Conservation (phyloP, 2,329 filamentous ascomycete species). For the Cercospora sesami region DNA sequence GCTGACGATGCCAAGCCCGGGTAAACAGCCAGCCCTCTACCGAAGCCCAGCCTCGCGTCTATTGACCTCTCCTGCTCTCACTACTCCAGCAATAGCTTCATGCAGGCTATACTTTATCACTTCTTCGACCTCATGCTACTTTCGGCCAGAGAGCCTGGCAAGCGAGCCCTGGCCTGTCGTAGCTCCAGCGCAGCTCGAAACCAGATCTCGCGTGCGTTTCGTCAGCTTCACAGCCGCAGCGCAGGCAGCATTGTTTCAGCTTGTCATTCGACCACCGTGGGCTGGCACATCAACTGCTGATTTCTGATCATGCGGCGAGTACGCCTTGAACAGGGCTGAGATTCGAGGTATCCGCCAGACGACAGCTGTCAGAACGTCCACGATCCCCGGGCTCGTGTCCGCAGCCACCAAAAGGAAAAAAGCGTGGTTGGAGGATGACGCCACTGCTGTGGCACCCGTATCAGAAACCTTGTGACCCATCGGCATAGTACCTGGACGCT, state of each 20-base stretch:
- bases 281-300: not conserved
- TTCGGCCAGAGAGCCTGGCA: not conserved
- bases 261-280: not conserved
- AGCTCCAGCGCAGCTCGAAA: not conserved
- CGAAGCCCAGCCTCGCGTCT: not conserved
- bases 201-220: not conserved
- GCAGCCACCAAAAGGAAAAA: not conserved
- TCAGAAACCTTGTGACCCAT: slow-evolving; percentile 5
- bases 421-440: slow-evolving; percentile 3
- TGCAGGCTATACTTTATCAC: slow-evolving; percentile 1
- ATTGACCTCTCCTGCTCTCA: not conserved
- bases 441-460: slow-evolving; percentile 19
- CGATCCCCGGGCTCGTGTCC: not conserved
- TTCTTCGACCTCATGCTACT: not conserved
- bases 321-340: not conserved
- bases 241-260: not conserved
- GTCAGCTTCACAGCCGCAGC: slow-evolving; percentile 3
- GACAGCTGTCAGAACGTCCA: not conserved
- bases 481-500: slow-evolving; percentile 1
- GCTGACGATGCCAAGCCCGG: not conserved
- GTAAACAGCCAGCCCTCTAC: not conserved
- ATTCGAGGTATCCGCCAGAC: not conserved
- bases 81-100: not conserved
- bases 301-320: not conserved
- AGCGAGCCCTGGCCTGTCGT: not conserved